Evolutionary conservation across 2,329 filamentous ascomycete species (phyloP).

Genomic region (Grosmannia huntii): DNA sequence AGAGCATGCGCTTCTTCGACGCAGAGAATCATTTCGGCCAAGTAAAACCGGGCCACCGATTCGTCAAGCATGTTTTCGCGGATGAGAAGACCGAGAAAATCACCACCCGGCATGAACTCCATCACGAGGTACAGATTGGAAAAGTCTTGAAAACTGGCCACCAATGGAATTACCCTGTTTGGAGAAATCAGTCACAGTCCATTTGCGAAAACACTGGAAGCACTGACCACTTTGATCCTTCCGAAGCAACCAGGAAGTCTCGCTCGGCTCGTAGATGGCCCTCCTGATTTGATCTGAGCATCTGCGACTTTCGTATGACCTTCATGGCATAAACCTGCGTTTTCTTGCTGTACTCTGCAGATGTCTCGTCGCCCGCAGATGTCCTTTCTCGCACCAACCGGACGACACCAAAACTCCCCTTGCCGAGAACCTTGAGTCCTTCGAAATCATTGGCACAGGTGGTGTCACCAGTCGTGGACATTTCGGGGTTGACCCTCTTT

Average conservation of each 20-base stretch:
- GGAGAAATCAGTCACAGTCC: neutral
- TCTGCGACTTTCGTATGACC: constrained; percentile 84
- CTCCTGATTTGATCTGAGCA: constrained; percentile 84
- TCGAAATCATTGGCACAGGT: constrained; percentile 51
- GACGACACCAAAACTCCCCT: constrained; percentile 91
- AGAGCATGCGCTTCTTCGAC: constrained; percentile 85
- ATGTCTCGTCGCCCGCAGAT: neutral
- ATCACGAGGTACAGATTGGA: constrained; percentile 84
- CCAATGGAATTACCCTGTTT: constrained; percentile 66
- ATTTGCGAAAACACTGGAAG: neutral
- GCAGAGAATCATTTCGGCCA: constrained; percentile 91
- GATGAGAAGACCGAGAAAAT: constrained; percentile 79
- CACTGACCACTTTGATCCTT: constrained; percentile 65
- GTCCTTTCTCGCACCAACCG: constrained; percentile 62
- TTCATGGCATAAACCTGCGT: constrained; percentile 87
- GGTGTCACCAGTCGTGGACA: neutral
- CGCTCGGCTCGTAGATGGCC: constrained; percentile 83
- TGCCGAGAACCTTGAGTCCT: constrained; percentile 69
- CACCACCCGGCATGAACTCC: constrained; percentile 96
- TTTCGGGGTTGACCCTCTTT: neutral
- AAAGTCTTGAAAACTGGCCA: constrained; percentile 80
- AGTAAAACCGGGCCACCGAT: constrained; percentile 67
- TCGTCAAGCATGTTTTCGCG: constrained; percentile 76
- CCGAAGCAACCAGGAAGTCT: constrained; percentile 80
- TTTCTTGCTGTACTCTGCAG: neutral